Evolutionary conservation across 192 early-diverging fungal species (phyloP), one percentile per base, ranked within the genome.

Genomic region (Coemansia sp.): DNA sequence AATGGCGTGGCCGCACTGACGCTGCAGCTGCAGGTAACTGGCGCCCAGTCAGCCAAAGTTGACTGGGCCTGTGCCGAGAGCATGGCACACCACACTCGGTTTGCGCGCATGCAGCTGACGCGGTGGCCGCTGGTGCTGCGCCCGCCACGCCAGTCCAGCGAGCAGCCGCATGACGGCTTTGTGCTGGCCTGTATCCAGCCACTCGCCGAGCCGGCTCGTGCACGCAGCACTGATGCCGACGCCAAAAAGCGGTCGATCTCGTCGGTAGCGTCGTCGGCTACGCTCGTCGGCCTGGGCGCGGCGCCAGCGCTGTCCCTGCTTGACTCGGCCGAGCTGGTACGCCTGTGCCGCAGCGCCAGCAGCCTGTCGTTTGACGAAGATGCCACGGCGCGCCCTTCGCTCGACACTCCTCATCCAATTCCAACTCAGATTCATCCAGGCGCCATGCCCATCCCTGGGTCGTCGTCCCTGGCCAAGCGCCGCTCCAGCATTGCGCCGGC

Each of bases 1-100:
- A 78, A 78, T 56, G 75, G 75, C 59, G 65, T 72, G 8, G 75
- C 65, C 18, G 75, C 61, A 55, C 66, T 78, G 58, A 78, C 56
- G 48, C 59, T 78, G 41, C 75, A 78, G 63, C 33, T 78, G 44
- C 75, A 71, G 40, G 46, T 76, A 18, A 53, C 63, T 1, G 69
- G 69, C 39, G 33, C 66, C 0, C 14, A 61, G 5, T 19, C 44
- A 1, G 14, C 65, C 2, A 38, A 43, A 22, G 40, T 78, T 22
- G 65, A 72, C 66, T 78, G 75, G 75, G 40, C 18, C 55, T 62
- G 68, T 34, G 22, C 70, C 21, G 75, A 78, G n/a, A 42, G 50
- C 41, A 62, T 32, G 38, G 42, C 75, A 4, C 65, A 57, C 62
- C 75, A 78, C 66, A 50, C 75, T 21, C 69, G 75, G 32, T 78